phyloP scores from a whole-genome alignment of 345 rosid genomes.

The Camelina neglecta region DNA sequence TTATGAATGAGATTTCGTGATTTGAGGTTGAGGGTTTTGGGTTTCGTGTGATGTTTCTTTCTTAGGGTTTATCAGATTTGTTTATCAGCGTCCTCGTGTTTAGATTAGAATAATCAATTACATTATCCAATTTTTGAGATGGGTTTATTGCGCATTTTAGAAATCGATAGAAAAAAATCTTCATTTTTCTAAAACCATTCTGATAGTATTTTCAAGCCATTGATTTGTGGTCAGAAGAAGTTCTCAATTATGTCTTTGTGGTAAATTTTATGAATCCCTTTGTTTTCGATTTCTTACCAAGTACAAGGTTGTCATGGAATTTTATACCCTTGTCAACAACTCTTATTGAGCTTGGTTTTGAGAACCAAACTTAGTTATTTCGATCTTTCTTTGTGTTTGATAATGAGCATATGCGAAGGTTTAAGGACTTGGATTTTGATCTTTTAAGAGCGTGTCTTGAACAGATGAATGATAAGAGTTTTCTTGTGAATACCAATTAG shows the following conservation, averaged over 20 bases:
- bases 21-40: constrained; percentile 28
- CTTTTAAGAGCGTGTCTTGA: background rate
- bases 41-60: background rate
- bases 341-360: background rate
- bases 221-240: background rate
- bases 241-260: background rate
- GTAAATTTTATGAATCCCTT: background rate
- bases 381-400: background rate
- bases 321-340: background rate
- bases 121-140: background rate
- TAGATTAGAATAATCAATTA: background rate
- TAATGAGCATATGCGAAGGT: constrained; percentile 4
- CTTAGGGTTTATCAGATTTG: constrained; percentile 18
- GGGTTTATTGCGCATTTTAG: background rate
- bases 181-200: background rate
- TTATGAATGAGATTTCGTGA: background rate
- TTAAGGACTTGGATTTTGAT: background rate
- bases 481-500: background rate
- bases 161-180: background rate
- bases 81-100: background rate
- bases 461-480: background rate
- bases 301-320: background rate
- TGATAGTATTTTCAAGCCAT: background rate
- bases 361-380: background rate
- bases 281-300: background rate